These are phyloP conservation scores for Noccaea bulbosa DNA, from an alignment of 345 rosid species.

Conservation along the genomic window DNA sequence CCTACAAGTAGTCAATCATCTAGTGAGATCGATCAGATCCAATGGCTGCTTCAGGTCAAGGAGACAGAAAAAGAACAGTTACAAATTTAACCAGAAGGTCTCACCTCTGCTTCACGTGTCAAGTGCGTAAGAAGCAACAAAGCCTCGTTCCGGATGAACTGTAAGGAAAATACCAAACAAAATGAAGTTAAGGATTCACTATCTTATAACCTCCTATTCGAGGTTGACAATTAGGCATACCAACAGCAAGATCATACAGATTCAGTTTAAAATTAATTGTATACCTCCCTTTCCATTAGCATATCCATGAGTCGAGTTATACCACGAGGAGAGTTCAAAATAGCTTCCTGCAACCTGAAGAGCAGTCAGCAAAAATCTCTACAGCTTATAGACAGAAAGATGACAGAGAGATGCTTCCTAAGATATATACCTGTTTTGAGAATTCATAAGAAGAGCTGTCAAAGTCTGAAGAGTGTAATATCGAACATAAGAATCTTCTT, in stretches of 20 bases:
- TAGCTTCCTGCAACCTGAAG: conserved; percentile 99
- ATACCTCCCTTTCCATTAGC: conserved; percentile 99
- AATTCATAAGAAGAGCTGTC: conserved; percentile 92
- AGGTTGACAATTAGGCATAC: conserved; percentile 18
- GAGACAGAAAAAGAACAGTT: conserved; percentile 16
- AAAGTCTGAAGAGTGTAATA: conserved; percentile 93
- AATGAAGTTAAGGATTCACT: not conserved
- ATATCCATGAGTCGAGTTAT: conserved; percentile 98
- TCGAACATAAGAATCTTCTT: conserved; percentile 95
- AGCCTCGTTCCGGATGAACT: conserved; percentile 97
- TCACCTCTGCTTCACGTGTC: conserved; percentile 97
- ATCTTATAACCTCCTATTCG: conserved; percentile 24
- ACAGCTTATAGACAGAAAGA: conserved; percentile 35
- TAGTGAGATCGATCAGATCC: conserved; percentile 21
- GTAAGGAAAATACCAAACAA: conserved; percentile 40
- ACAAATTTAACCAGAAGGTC: conserved; percentile 33
- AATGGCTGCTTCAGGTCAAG: conserved; percentile 13
- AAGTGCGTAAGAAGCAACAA: conserved; percentile 89
- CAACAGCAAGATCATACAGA: conserved; percentile 11
- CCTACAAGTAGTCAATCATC: conserved; percentile 52
- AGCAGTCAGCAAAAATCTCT: conserved; percentile 50
- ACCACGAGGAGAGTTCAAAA: conserved; percentile 94
- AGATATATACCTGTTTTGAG: conserved; percentile 75
- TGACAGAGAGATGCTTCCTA: conserved; percentile 15
- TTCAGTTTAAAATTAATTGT: not conserved